Evolutionary conservation across 768 basidiomycete genomes (phyloP).

Genomic region (Lactifluus volemus): DNA sequence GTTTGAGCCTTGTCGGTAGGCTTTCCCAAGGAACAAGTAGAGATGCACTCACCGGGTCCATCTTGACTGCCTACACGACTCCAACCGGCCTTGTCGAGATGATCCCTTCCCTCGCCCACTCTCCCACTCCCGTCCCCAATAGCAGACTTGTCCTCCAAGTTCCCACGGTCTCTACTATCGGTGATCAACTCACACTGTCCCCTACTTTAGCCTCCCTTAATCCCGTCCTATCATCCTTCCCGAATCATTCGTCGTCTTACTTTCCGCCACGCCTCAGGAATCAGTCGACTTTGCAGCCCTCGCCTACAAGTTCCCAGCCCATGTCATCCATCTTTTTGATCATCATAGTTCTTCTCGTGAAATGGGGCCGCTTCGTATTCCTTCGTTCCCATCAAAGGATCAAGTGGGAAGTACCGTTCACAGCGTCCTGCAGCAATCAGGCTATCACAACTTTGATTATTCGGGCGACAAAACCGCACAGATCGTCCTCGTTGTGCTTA

Average conservation of each 20-base stretch:
- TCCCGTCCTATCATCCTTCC: slow-evolving; percentile 51
- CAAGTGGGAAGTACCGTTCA: slow-evolving; percentile 30
- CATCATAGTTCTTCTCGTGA: slow-evolving; percentile 76
- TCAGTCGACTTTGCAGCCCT: slow-evolving; percentile 67
- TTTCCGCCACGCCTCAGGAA: slow-evolving; percentile 82
- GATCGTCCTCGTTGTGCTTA: slow-evolving; percentile 61
- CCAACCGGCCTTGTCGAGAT: slow-evolving; percentile 78
- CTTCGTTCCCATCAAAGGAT: slow-evolving; percentile 29
- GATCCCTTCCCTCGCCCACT: slow-evolving; percentile 64
- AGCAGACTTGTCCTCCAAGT: slow-evolving; percentile 79
- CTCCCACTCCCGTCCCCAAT: slow-evolving; percentile 52
- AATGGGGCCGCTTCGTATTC: slow-evolving; percentile 44
- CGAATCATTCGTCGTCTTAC: slow-evolving; percentile 57
- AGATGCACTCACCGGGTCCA: slow-evolving; percentile 47
- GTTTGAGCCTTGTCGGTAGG: slow-evolving; percentile 68
- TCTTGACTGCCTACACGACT: slow-evolving; percentile 75
- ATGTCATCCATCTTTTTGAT: slow-evolving; percentile 88
- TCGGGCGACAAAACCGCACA: slow-evolving; percentile 53
- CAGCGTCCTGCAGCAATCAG: slow-evolving; percentile 44
- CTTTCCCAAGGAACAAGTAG: slow-evolving; percentile 72
- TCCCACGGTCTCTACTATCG: slow-evolving; percentile 59
- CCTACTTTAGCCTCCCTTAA: slow-evolving; percentile 69
- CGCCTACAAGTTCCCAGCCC: slow-evolving; percentile 62
- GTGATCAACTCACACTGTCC: slow-evolving; percentile 58
- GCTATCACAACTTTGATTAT: slow-evolving; percentile 76